Base-by-base conservation (phyloP, 2,329 filamentous ascomycete species). In the Ceratocystiopsis sp. region DNA sequence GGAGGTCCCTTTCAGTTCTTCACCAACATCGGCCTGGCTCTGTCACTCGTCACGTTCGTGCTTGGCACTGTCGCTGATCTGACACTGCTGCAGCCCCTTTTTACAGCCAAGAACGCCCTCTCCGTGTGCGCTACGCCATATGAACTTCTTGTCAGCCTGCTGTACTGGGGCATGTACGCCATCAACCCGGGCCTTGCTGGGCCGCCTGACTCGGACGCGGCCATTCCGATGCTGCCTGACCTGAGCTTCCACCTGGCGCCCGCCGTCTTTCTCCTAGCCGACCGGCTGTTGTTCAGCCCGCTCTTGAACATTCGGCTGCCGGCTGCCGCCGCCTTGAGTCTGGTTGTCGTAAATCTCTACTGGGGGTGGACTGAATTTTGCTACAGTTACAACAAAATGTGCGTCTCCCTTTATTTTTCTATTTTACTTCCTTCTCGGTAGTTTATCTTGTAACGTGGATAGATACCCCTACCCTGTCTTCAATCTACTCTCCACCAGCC, bases 381-480 rank as follows among this genome's bases (percentile, higher is more conserved):
- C 61, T 82, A 73, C 52, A 66, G 65, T 38, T 64, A 71, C 46
- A 85, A 85, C 52, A 74, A 78, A 54, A 73, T 66, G 73, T 76
- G 55, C 57, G 71, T 61, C 15, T 33, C 8, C 15, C n/a, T 15
- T 39, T n/a, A 7, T 35, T 21, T 7, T 8, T 29, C 5, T 11
- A 16, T n/a, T 25, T 15, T 12, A 33, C 21, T 17, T 16, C 5
- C n/a, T n/a, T 19, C 14, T 40, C 19, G 25, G 5, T 13, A 17
- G 18, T 29, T 8, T 13, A 32, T 21, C n/a, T 9, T 6, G 17
- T 19, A 6, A 37, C 42, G 29, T 9, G 43, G 18, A 42, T 42
- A 81, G 78, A 66, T 93, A 93, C 52, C 85, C 86, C 0, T 94
- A 95, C 58, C 86, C 87, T 1, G 69, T 94, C 21, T 89, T 95